Evolutionary conservation across 2,329 filamentous ascomycete species (phyloP).

Genomic region (Fusarium dlaminii): DNA sequence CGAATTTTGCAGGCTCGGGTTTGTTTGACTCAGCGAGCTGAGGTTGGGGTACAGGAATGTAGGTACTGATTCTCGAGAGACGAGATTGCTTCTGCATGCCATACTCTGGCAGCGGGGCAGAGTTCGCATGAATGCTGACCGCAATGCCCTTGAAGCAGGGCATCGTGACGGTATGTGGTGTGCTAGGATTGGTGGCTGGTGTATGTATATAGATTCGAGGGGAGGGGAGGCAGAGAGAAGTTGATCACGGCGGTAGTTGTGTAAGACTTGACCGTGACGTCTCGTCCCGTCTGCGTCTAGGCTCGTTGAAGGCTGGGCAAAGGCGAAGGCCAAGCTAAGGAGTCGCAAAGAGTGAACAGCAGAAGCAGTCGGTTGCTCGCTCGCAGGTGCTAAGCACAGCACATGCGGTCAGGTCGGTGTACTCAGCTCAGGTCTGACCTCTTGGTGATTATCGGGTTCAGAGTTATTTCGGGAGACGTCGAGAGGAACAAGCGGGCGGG

Average conservation of each 20-base stretch:
- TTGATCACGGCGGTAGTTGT: constrained; percentile 16
- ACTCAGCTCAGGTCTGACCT: constrained; percentile 24
- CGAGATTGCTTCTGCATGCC: constrained; percentile 94
- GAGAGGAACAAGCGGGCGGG: constrained; percentile 37
- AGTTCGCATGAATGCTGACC: constrained; percentile 90
- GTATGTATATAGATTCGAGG: constrained; percentile 21
- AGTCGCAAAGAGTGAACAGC: constrained; percentile 19
- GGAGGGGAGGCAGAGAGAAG: constrained; percentile 31
- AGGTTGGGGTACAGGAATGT: constrained; percentile 93
- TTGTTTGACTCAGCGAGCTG: constrained; percentile 75
- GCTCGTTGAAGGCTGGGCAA: constrained; percentile 17
- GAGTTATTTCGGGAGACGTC: constrained; percentile 38
- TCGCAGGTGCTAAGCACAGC: constrained; percentile 24
- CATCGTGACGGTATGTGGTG: constrained; percentile 59
- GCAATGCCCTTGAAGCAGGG: constrained; percentile 99
- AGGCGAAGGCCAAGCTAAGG: neutral
- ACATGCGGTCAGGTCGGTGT: constrained; percentile 32
- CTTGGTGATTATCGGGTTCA: constrained; percentile 31
- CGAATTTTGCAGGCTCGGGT: constrained; percentile 93
- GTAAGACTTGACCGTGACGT: constrained; percentile 23
- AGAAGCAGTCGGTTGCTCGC: constrained; percentile 29
- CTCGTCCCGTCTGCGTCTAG: constrained; percentile 8
- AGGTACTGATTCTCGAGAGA: constrained; percentile 91
- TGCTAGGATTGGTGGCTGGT: constrained; percentile 15
- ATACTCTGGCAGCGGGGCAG: constrained; percentile 86